Evolutionary conservation across 176 grass and related monocot genomes (phyloP), one percentile per base, ranked within the genome.

Genomic region (Carex kokanica): DNA sequence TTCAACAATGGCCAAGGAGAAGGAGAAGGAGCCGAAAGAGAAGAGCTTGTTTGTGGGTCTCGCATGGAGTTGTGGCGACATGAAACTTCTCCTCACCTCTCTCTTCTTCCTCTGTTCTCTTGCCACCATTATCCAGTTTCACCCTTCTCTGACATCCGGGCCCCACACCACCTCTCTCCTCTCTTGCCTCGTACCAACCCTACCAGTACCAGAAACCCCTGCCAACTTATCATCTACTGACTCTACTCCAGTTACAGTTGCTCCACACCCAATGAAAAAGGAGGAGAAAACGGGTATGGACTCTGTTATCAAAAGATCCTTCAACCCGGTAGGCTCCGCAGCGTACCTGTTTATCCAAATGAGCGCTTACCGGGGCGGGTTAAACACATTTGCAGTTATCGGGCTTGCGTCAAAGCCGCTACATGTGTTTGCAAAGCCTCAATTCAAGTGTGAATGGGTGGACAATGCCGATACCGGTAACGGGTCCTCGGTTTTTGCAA

Each of bases 281-380:
- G 78, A 83, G 32, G 78, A 83, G 5, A 21, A 67, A 36, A 69
- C 14, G 36, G 81, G 58, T 64, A 27, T 56, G 4, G 84, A 88
- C 72, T 51, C 88, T 61, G 41, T 88, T 79, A 66, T 88, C 3
- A 94, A 88, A 86, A 87, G 95, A 84, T 88, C 85, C 78, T 90
- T 98, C 51, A 90, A 87, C 14, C 84, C 92, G 6, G 85, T 94
- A 66, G 92, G 95, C 38, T 86, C 66, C 18, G 95, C 92, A 8
- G 95, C 95, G 17, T 93, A 88, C 81, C 88, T 97, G 14, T 94
- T 97, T 85, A 90, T 97, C 47, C 92, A 92, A 86, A 94, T 97
- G 90, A 92, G 95, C 13, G 95, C 95, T 4, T 97, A 94, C 90
- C 87, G 95, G 0, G 95, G 95, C 55, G 92, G 95, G 3, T 74